Conservation (phyloP, 805 yeast species). For the Trichomonascus vanleenenianus region DNA sequence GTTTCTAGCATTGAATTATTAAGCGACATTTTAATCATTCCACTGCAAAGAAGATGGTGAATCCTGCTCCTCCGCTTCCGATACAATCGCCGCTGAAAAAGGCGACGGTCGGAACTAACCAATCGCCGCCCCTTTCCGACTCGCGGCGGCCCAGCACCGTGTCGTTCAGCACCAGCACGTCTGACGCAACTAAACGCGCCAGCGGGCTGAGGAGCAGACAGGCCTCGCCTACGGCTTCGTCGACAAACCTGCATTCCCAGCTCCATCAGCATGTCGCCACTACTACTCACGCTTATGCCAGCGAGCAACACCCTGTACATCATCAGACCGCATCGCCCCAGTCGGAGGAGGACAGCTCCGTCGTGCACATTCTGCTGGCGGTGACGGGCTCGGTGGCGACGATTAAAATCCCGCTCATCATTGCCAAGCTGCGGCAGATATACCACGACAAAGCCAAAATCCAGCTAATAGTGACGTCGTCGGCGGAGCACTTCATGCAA, state of each 20-base stretch:
- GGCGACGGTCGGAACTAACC: not conserved
- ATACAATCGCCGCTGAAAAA: not conserved
- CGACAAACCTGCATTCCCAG: not conserved
- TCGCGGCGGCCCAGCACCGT: slow-evolving; percentile 3
- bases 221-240: not conserved
- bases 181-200: too few relatives aligned
- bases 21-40: too few relatives aligned
- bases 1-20: too few relatives aligned
- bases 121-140: too few relatives aligned
- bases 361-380: slow-evolving; percentile 80
- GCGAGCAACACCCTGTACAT: not conserved
- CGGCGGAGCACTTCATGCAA: slow-evolving; percentile 29
- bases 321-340: not conserved
- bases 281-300: not conserved
- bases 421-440: slow-evolving; percentile 74
- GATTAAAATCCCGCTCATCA: slow-evolving; percentile 82
- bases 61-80: too few relatives aligned
- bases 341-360: slow-evolving; percentile 23
- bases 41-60: too few relatives aligned
- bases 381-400: slow-evolving; percentile 98
- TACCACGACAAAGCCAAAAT: slow-evolving; percentile 69
- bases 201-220: slow-evolving; percentile 1
- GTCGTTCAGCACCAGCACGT: slow-evolving; percentile 1
- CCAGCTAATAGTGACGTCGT: slow-evolving; percentile 68
- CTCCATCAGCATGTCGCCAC: not conserved